Base-by-base conservation (phyloP, 2,329 filamentous ascomycete species). In the Sclerotinia sclerotiorum region DNA sequence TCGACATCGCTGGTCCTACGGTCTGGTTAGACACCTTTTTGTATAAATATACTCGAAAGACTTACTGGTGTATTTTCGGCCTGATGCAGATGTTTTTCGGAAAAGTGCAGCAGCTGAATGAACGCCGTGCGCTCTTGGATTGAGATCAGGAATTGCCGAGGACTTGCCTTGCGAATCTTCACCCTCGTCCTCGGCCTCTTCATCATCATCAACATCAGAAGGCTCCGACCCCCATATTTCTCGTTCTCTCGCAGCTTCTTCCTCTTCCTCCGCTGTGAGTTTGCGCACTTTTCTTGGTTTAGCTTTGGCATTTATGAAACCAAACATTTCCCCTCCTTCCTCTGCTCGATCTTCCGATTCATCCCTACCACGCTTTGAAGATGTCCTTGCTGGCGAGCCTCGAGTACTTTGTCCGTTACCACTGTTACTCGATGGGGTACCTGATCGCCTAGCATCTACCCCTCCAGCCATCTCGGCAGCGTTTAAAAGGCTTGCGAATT, bases 51-150 rank as follows among this genome's bases (percentile, higher is more conserved):
- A 27, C 19, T 19, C 10, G 44, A 56, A 44, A n/a, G 35, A 70
- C 73, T 69, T 69, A 76, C 76, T 70, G 42, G 75, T 73, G 68
- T 74, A 76, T 60, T 77, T 78, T 66, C 73, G 75, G 2, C 72
- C 72, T n/a, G 73, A 73, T n/a, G 70, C 67, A 42, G 74, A 69
- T 49, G 75, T 74, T 35, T 69, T 68, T 57, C 73, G 72, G 57
- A 76, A 77, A 3, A 77, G 58, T n/a, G 75, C 74, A 39, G 73
- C 71, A 44, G 74, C 75, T 21, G 74, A 73, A 60, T 75, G 73
- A 56, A 76, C 70, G 29, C 73, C 76, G n/a, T 69, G 68, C n/a
- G 71, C 71, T 69, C 74, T 72, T 15, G 75, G 72, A 62, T 75
- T 71, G 32, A 72, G 69, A 63, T 70, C 56, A 39, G 69, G 65